Evolutionary conservation across 2,329 filamentous ascomycete species (phyloP).

Genomic region (Aspergillus intermedius): DNA sequence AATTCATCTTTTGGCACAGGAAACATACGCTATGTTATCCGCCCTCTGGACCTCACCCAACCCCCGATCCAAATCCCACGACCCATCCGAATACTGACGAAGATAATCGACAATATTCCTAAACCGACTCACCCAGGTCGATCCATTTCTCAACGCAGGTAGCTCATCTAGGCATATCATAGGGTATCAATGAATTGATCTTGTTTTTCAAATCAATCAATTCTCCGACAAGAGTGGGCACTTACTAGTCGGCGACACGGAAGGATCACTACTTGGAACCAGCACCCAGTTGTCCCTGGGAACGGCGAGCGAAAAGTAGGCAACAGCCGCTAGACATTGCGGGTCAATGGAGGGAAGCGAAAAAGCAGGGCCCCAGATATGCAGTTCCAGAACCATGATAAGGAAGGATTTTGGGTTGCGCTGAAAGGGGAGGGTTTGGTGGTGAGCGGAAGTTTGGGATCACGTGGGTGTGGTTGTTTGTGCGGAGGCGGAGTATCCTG

Average conservation of each 20-base stretch:
- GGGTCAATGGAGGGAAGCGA: slow-evolving; percentile 83
- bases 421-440: too few species aligned
- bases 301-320: slow-evolving; percentile 63
- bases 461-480: too few species aligned
- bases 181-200: slow-evolving; percentile 4
- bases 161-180: slow-evolving; percentile 43
- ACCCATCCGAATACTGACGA: slow-evolving; percentile 38
- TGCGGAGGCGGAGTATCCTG: too few species aligned
- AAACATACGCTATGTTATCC: slow-evolving; percentile 45
- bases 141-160: slow-evolving; percentile 51
- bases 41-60: slow-evolving; percentile 39
- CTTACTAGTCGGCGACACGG: slow-evolving; percentile 64
- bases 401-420: too few species aligned
- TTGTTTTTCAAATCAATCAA: not conserved
- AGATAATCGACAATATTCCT: slow-evolving; percentile 50
- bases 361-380: slow-evolving; percentile 87
- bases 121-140: slow-evolving; percentile 48
- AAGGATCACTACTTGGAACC: slow-evolving; percentile 66
- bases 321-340: slow-evolving; percentile 78
- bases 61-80: slow-evolving; percentile 44
- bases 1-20: not conserved
- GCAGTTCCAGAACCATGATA: slow-evolving; percentile 62
- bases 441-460: too few species aligned
- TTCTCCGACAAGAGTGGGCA: slow-evolving; percentile 13
- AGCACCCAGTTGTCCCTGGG: slow-evolving; percentile 59